These are phyloP conservation scores for Hyaloraphidium curvatum DNA, from an alignment of 192 early-diverging fungal species.

Conservation along the genomic window DNA sequence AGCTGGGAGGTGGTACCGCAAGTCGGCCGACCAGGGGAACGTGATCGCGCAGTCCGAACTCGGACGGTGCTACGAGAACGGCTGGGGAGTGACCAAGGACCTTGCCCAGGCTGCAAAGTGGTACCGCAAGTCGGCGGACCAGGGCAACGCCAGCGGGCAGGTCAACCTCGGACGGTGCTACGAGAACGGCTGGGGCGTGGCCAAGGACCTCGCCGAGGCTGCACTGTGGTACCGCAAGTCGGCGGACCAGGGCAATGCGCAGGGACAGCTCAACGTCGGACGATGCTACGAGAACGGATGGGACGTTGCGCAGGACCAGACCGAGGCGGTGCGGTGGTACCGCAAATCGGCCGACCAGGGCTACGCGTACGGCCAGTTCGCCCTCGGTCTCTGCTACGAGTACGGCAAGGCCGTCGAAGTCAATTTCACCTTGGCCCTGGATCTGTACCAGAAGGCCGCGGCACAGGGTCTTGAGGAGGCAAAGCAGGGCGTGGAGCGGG, in stretches of 20 bases:
- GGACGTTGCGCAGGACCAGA: constrained; percentile 28
- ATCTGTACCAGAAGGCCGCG: no score
- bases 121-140: constrained; percentile 40
- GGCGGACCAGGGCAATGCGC: constrained; percentile 39
- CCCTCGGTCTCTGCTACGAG: constrained; percentile 54
- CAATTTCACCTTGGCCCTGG: no score
- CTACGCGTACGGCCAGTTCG: constrained; percentile 46
- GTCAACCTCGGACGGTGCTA: constrained; percentile 65
- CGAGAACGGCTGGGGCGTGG: constrained; percentile 63
- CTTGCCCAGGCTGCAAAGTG: constrained; percentile 47
- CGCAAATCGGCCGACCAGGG: constrained; percentile 31
- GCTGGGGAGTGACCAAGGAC: constrained; percentile 45
- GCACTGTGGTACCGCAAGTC: constrained; percentile 24
- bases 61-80: constrained; percentile 60
- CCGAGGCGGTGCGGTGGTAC: constrained; percentile 50
- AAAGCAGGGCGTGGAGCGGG: no score
- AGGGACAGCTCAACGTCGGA: constrained; percentile 71
- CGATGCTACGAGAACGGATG: constrained; percentile 57
- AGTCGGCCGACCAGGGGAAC: constrained; percentile 36
- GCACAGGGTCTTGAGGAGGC: no score
- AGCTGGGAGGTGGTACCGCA: constrained; percentile 36
- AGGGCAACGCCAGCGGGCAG: constrained; percentile 36
- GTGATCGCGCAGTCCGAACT: constrained; percentile 48
- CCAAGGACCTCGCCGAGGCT: constrained; percentile 22
- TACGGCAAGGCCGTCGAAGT: constrained; percentile 47